Percentiles rank a stretch among this genome's conserved stretches.
Evolutionary conservation across 768 basidiomycete genomes (phyloP).

Genomic region (Rhodotorula graminis): DNA sequence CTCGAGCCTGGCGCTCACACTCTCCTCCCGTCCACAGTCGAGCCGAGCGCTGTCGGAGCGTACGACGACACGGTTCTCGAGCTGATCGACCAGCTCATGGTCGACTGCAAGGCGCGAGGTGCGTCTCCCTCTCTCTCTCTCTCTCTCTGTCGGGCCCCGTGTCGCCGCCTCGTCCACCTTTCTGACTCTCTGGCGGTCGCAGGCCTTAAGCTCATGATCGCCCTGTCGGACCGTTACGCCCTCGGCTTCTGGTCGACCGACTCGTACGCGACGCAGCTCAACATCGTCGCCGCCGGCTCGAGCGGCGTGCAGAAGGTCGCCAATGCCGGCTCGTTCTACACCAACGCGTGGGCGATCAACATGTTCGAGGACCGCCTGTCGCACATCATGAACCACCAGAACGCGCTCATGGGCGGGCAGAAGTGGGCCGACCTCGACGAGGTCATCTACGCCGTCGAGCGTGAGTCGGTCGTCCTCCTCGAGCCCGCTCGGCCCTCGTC

Average conservation of each 20-base stretch:
- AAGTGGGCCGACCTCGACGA: constrained; percentile 41
- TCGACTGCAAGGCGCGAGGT: constrained; percentile 36
- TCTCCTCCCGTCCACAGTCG: constrained; percentile 23
- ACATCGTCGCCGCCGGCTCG: constrained; percentile 29
- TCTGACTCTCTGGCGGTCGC: not conserved
- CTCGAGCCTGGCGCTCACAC: not conserved
- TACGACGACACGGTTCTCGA: constrained; percentile 45
- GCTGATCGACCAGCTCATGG: constrained; percentile 44
- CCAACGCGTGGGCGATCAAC: constrained; percentile 19
- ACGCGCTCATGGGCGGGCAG: constrained; percentile 35
- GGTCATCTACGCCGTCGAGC: constrained; percentile 41
- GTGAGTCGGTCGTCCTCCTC: not conserved
- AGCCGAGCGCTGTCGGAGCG: constrained; percentile 36
- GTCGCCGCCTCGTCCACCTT: not conserved
- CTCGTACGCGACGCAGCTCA: constrained; percentile 41
- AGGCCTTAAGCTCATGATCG: constrained; percentile 44
- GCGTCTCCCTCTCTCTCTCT: not conserved
- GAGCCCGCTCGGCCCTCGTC: no score
- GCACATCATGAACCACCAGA: constrained; percentile 41
- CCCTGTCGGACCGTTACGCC: constrained; percentile 43
- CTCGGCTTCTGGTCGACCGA: constrained; percentile 45
- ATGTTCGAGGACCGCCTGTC: constrained; percentile 40
- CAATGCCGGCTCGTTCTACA: constrained; percentile 42
- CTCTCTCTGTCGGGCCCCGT: no score
- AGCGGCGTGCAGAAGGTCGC: constrained; percentile 38